Evolutionary conservation across 306 rosid genomes (phyloP).

Genomic region (Corylus avellana): DNA sequence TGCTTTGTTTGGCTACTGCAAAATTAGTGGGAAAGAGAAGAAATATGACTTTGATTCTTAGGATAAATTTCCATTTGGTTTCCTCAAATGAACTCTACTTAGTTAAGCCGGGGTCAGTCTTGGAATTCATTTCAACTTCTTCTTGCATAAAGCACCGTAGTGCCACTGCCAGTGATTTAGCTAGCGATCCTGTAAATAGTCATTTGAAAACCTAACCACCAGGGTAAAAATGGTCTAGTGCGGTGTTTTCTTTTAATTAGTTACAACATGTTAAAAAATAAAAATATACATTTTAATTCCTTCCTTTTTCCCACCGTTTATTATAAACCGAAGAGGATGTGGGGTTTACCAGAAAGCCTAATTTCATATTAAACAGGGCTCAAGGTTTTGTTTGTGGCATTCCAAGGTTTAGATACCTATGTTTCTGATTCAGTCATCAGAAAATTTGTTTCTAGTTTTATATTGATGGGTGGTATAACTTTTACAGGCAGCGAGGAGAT

Average conservation of each 20-base stretch:
- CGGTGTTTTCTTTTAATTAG: background rate
- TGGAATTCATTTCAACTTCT: background rate
- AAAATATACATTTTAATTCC: background rate
- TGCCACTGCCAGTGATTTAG: background rate
- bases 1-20: background rate
- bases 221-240: background rate
- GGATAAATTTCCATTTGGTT: background rate
- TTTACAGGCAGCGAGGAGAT: slow-evolving; percentile 51
- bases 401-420: background rate
- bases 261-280: background rate
- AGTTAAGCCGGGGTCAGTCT: background rate
- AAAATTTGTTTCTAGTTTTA: slow-evolving; percentile 3
- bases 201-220: background rate
- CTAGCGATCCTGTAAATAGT: background rate
- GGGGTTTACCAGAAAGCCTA: background rate
- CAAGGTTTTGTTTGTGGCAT: background rate
- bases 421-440: slow-evolving; percentile 12
- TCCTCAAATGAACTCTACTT: background rate
- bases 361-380: background rate
- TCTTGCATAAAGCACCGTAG: background rate
- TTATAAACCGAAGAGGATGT: background rate
- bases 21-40: background rate
- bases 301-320: background rate
- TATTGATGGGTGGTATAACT: slow-evolving; percentile 8
- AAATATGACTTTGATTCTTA: background rate